These are phyloP conservation scores for Pittosporum tobira DNA, from an alignment of 129 eudicot species.

Conservation along the genomic window DNA sequence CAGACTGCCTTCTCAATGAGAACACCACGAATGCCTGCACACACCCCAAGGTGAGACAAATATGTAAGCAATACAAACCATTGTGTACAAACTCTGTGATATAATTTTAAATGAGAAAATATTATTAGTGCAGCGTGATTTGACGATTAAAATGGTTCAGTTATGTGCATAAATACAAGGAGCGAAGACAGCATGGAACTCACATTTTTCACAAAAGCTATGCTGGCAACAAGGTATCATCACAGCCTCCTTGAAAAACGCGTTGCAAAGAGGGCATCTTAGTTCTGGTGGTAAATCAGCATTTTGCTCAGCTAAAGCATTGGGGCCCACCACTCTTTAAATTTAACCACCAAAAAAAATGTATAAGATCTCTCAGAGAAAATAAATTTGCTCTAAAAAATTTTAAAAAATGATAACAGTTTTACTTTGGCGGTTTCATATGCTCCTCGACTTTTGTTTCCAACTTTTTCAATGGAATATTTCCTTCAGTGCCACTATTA, in stretches of 20 bases:
- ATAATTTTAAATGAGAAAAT: neutral
- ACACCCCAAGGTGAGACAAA: neutral
- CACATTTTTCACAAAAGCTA: slow-evolving; percentile 81
- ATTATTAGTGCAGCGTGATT: neutral
- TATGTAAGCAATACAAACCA: neutral
- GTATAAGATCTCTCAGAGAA: neutral
- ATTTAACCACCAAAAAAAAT: slow-evolving; percentile 10
- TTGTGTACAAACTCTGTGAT: neutral
- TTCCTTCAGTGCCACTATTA: slow-evolving; percentile 26
- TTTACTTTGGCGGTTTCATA: slow-evolving; percentile 41
- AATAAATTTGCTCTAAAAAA: too few relatives aligned
- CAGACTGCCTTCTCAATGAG: slow-evolving; percentile 49
- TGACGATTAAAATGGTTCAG: neutral
- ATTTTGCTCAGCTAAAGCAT: slow-evolving; percentile 31
- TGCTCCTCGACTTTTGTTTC: slow-evolving; percentile 33
- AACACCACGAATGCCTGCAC: slow-evolving; percentile 56
- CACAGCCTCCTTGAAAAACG: slow-evolving; percentile 81
- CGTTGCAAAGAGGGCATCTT: slow-evolving; percentile 64
- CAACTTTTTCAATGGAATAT: slow-evolving; percentile 25
- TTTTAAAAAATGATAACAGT: neutral
- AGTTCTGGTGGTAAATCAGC: slow-evolving; percentile 64
- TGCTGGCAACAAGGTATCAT: slow-evolving; percentile 99
- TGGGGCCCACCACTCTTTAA: slow-evolving; percentile 25
- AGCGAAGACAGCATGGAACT: slow-evolving; percentile 24
- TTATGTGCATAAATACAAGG: neutral